Evolutionary conservation across 2,329 filamentous ascomycete species (phyloP).

Genomic region (Colletotrichum cereale): DNA sequence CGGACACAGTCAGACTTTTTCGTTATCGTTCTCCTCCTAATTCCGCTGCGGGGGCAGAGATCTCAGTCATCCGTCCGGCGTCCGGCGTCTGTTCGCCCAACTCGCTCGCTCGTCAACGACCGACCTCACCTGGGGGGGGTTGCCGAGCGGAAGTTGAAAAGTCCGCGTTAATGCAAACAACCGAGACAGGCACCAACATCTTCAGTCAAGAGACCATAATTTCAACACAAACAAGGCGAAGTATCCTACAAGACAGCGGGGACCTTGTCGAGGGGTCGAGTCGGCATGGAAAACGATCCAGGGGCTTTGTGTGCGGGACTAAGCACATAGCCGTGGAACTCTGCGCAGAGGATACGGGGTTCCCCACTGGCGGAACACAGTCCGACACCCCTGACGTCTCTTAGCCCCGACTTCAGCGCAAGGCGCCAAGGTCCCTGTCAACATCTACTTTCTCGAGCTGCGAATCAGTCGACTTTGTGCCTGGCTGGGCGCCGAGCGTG

Average conservation of each 20-base stretch:
- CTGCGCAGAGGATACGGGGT: conserved; percentile 20
- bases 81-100: conserved; percentile 5
- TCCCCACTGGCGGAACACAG: conserved; percentile 3
- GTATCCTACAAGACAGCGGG: background rate
- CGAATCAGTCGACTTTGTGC: background rate
- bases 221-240: too few species aligned
- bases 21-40: background rate
- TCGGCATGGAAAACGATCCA: conserved; percentile 37
- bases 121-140: background rate
- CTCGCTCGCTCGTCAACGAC: background rate
- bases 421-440: conserved; percentile 24
- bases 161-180: background rate
- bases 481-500: conserved; percentile 19
- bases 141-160: background rate
- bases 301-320: conserved; percentile 15
- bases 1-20: conserved; percentile 18
- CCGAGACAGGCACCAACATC: background rate
- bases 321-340: conserved; percentile 15
- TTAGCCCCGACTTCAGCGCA: conserved; percentile 22
- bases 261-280: background rate
- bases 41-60: background rate
- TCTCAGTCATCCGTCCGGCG: background rate
- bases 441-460: conserved; percentile 22
- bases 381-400: background rate
- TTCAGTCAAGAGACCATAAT: background rate